Conservation (phyloP, 495 filamentous ascomycete genomes). For the Trichoderma orchidacearum region DNA sequence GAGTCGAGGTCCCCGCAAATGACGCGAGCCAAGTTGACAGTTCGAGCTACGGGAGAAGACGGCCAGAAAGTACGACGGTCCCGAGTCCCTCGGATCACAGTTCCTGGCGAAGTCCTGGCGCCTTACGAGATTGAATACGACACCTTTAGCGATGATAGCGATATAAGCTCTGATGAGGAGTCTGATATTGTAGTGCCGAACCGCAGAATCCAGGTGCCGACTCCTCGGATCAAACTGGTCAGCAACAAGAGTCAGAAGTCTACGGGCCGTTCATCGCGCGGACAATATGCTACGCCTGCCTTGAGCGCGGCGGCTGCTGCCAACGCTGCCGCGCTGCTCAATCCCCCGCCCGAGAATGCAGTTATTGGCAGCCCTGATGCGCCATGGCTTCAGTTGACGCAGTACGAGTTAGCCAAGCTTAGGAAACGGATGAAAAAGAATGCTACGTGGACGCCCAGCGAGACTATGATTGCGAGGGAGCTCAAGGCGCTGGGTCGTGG, state of each 20-base stretch:
- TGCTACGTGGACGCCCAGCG: constrained; percentile 83
- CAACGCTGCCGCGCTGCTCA: constrained; percentile 34
- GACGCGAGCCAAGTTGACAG: constrained; percentile 48
- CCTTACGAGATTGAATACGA: constrained; percentile 43
- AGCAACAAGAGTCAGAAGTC: constrained; percentile 22
- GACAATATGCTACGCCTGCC: background rate
- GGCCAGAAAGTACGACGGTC: constrained; percentile 25
- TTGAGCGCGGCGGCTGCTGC: constrained; percentile 1
- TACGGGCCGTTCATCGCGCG: constrained; percentile 10
- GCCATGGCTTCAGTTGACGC: constrained; percentile 83
- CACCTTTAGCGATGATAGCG: constrained; percentile 28
- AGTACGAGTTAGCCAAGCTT: constrained; percentile 80
- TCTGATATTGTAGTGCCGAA: constrained; percentile 8
- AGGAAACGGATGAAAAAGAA: constrained; percentile 99
- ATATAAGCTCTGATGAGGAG: constrained; percentile 27
- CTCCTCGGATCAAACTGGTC: constrained; percentile 27
- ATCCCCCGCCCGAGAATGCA: constrained; percentile 67
- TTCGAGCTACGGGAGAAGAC: constrained; percentile 44
- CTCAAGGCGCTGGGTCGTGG: constrained; percentile 66
- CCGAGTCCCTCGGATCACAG: constrained; percentile 33
- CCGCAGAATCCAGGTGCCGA: constrained; percentile 18
- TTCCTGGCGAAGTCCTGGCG: constrained; percentile 44
- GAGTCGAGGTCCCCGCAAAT: constrained; percentile 38
- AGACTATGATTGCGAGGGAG: constrained; percentile 91
- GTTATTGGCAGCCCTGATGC: constrained; percentile 59